phyloP scores from a whole-genome alignment of 441 rosid species.

The Lepidium campestre region DNA sequence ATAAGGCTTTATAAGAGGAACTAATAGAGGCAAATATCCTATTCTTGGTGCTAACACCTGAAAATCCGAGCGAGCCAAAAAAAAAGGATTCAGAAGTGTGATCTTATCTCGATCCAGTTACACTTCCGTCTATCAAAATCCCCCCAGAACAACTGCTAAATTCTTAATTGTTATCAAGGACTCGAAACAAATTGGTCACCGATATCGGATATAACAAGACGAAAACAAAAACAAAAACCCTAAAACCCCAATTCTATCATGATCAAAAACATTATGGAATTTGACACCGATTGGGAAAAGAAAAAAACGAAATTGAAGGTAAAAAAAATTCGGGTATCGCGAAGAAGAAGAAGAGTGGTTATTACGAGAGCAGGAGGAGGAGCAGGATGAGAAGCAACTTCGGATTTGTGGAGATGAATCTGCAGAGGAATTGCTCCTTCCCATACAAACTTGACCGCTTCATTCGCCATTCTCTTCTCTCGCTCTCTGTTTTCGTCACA shows the following conservation, averaged over 20 bases:
- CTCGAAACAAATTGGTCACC: neutral
- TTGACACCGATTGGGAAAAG: neutral
- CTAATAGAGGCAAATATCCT: constrained; percentile 74
- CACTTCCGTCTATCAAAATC: neutral
- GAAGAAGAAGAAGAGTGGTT: neutral
- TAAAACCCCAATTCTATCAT: neutral
- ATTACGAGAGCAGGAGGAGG: constrained; percentile 56
- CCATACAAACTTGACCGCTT: constrained; percentile 70
- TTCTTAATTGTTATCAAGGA: neutral
- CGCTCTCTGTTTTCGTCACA: neutral
- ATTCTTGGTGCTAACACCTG: constrained; percentile 77
- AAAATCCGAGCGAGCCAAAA: neutral
- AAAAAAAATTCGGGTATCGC: neutral
- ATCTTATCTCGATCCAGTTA: neutral
- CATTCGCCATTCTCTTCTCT: constrained; percentile 42
- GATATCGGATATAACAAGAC: neutral
- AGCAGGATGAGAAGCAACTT: constrained; percentile 79
- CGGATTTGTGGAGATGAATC: constrained; percentile 81
- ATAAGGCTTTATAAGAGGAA: constrained; percentile 61
- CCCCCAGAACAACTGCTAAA: neutral
- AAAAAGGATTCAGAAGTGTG: neutral
- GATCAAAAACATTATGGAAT: neutral
- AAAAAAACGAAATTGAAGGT: neutral
- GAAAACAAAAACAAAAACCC: neutral
- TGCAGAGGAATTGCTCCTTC: constrained; percentile 90